A percentile compares a stretch with the other conserved stretches of the same genome.
Conservation (phyloP, 2,329 filamentous ascomycete genomes). For the Sarocladiaceae sp. region DNA sequence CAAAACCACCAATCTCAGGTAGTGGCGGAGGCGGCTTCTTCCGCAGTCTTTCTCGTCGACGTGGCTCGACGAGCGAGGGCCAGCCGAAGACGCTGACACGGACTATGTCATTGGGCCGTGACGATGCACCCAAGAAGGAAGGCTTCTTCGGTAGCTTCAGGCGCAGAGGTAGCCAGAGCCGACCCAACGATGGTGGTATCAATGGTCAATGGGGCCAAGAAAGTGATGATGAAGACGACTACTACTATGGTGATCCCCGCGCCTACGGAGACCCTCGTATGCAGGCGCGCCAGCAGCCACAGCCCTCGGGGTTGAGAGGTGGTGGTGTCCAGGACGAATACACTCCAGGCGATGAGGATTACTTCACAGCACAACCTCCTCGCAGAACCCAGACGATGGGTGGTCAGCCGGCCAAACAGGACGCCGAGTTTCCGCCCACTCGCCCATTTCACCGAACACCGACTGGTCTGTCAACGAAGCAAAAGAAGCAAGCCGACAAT, state of each 20-base stretch:
- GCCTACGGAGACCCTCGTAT: constrained; percentile 5
- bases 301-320: constrained; percentile 30
- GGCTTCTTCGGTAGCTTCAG: constrained; percentile 38
- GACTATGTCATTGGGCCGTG: constrained; percentile 56
- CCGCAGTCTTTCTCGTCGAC: constrained; percentile 29
- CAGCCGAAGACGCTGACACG: constrained; percentile 41
- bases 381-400: constrained; percentile 26
- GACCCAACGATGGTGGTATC: constrained; percentile 47
- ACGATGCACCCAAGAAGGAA: constrained; percentile 14
- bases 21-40: constrained; percentile 35
- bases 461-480: constrained; percentile 62
- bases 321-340: constrained; percentile 45
- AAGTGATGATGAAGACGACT: constrained; percentile 31
- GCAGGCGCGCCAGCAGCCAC: constrained; percentile 12
- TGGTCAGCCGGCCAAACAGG: constrained; percentile 11
- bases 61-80: constrained; percentile 17
- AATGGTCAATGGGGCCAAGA: constrained; percentile 49
- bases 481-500: constrained; percentile 49
- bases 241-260: constrained; percentile 17
- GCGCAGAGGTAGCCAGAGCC: constrained; percentile 33
- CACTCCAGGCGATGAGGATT: constrained; percentile 51
- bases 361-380: constrained; percentile 44
- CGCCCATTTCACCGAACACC: constrained; percentile 63
- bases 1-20: constrained; percentile 46
- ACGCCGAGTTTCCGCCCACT: constrained; percentile 12